Percentiles rank a stretch among this genome's conserved stretches.
phyloP scores from a whole-genome alignment of 257 asterid genomes.

The Mentha longifolia region DNA sequence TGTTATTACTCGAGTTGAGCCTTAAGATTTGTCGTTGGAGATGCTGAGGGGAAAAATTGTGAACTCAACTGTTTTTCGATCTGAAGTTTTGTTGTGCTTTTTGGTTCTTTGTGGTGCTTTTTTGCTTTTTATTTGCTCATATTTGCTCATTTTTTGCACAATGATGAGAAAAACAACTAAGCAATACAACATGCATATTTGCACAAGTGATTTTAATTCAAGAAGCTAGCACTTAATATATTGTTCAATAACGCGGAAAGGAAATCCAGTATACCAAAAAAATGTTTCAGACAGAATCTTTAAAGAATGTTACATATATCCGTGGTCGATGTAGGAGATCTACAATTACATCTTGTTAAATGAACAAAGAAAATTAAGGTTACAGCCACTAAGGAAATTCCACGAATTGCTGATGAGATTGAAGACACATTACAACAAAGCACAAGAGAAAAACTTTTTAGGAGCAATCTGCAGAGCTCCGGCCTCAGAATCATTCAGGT shows the following conservation, averaged over 20 bases:
- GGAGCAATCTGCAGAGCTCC: neutral
- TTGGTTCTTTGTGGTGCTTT: neutral
- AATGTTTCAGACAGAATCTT: neutral
- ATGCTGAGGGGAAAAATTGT: neutral
- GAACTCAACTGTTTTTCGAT: neutral
- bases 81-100: neutral
- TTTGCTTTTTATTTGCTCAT: too few relatives aligned
- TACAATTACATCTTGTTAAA: constrained; percentile 17
- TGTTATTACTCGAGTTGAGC: neutral
- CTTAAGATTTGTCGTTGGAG: neutral
- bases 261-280: neutral
- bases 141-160: neutral
- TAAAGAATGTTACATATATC: neutral
- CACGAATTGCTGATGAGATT: constrained; percentile 20
- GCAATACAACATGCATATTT: too few relatives aligned
- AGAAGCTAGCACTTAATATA: too few relatives aligned
- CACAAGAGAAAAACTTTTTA: neutral
- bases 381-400: neutral
- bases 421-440: constrained; percentile 28
- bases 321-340: neutral
- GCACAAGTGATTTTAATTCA: too few relatives aligned
- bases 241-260: neutral
- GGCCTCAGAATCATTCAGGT: constrained; percentile 17
- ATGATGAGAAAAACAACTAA: neutral
- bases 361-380: constrained; percentile 23